Base-by-base conservation (phyloP, 2,329 filamentous ascomycete species). In the Sarocladium brachiariae region DNA sequence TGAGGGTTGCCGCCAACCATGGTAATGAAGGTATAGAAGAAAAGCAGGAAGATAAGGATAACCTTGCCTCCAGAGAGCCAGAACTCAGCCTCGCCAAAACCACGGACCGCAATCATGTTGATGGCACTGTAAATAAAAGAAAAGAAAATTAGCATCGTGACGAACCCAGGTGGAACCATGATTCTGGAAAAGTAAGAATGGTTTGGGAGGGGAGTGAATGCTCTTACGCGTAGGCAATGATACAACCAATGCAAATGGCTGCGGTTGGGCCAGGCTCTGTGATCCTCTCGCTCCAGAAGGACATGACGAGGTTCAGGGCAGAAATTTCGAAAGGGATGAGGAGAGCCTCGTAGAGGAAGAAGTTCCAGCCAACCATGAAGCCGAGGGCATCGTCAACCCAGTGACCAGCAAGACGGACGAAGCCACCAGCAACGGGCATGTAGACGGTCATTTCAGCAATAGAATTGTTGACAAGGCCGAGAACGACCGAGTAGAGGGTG, bases 1-100 rank as follows among this genome's bases (percentile, higher is more conserved):
- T 81, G 62, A 0, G 87, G 87, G 57, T 91, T 91, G 25, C 85
- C 87, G 31, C 87, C 87, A 7, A 89, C 71, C 84, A 90, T 89
- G 46, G 81, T 83, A 57, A 92, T 75, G 61, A 92, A 86, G n/a
- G 87, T 90, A 66, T 86, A 90, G 59, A 74, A 68, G 63, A 89
- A 84, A 50, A 88, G 71, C 11, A 82, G 80, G 53, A 83, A 70
- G 57, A 86, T 85, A 43, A 87, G 72, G 19, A 87, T 63, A 30
- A 87, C 73, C 63, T 87, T 87, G 55, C 81, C 81, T 34, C 67
- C 68, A 2, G 78, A 76, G 2, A 83, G 69, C 76, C 77, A 83
- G 59, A 91, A 91, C 60, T 91, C 87, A 10, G 83, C 78, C 62
- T 87, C 83, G 55, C 84, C 84, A 58, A 82, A 87, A 67, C 70